These are phyloP conservation scores for Nakaseomyces bracarensis DNA, from an alignment of 1,139 yeast genomes.

Conservation along the genomic window DNA sequence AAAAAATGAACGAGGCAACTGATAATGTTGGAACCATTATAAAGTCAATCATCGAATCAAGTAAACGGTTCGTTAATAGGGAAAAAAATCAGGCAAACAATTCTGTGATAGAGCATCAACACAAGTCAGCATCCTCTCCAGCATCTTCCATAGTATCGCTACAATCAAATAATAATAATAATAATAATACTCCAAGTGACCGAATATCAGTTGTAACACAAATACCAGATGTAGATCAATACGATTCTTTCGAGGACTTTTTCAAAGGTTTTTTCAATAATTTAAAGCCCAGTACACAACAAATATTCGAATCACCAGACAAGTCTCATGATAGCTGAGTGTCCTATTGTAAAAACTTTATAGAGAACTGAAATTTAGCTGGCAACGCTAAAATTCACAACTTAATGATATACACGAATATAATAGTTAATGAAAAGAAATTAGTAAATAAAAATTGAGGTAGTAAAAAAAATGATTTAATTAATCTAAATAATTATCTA, in stretches of 20 bases:
- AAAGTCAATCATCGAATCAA: constrained; percentile 40
- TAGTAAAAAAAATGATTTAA: no score
- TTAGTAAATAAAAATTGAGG: no score
- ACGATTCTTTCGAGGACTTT: constrained; percentile 43
- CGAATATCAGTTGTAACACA: constrained; percentile 7
- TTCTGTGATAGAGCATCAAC: constrained; percentile 7
- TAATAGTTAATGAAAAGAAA: no score
- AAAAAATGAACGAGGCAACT: constrained; percentile 45
- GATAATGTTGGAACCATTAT: constrained; percentile 48
- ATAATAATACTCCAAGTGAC: constrained; percentile 7
- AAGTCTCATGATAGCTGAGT: no score
- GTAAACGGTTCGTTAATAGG: constrained; percentile 23
- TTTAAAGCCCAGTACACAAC: constrained; percentile 30
- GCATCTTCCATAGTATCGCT: constrained; percentile 20
- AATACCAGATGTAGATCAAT: constrained; percentile 39
- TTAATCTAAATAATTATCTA: no score
- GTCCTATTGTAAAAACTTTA: no score
- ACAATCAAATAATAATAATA: constrained; percentile 7
- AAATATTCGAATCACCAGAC: constrained; percentile 16
- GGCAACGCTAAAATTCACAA: no score
- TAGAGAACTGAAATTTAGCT: no score
- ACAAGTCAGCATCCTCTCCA: constrained; percentile 9
- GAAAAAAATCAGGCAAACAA: background rate
- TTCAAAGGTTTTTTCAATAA: constrained; percentile 37
- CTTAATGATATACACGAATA: background rate